phyloP scores from a whole-genome alignment of 495 filamentous ascomycete genomes.

The Hyaloscypha bicolor region DNA sequence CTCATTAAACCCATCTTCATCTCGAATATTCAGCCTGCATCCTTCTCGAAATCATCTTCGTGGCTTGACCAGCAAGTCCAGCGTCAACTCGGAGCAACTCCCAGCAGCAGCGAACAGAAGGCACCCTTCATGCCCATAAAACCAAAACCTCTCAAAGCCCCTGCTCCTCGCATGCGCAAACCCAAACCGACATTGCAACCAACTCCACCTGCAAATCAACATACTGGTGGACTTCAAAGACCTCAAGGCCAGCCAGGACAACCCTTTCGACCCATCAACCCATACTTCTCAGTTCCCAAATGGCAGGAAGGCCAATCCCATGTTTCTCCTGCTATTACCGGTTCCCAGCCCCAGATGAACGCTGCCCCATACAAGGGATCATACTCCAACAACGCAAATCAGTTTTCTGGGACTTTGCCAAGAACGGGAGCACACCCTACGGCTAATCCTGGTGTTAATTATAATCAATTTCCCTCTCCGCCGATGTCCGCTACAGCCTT shows the following conservation, averaged over 20 bases:
- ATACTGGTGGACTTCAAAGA: not conserved
- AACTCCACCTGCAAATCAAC: not conserved
- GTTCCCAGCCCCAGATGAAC: not conserved
- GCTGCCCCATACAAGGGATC: too few species aligned
- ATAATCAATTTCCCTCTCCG: not conserved
- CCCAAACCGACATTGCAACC: not conserved
- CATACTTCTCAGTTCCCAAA: not conserved
- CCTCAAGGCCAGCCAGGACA: not conserved
- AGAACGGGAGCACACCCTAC: not conserved
- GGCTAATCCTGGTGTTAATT: not conserved
- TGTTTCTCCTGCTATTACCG: too few species aligned
- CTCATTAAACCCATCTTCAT: not conserved
- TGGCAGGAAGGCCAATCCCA: not conserved
- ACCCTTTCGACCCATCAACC: not conserved
- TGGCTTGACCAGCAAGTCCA: not conserved
- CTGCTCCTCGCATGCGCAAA: not conserved
- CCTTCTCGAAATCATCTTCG: not conserved
- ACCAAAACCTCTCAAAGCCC: not conserved
- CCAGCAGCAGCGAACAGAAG: not conserved
- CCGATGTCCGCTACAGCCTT: not conserved
- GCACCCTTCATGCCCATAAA: not conserved
- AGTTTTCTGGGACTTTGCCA: not conserved
- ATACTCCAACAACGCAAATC: not conserved
- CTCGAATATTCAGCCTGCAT: not conserved
- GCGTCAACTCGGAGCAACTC: not conserved